Evolutionary conservation across 1,284 basidiomycete species (phyloP).

Genomic region (Abortiporus biennis): DNA sequence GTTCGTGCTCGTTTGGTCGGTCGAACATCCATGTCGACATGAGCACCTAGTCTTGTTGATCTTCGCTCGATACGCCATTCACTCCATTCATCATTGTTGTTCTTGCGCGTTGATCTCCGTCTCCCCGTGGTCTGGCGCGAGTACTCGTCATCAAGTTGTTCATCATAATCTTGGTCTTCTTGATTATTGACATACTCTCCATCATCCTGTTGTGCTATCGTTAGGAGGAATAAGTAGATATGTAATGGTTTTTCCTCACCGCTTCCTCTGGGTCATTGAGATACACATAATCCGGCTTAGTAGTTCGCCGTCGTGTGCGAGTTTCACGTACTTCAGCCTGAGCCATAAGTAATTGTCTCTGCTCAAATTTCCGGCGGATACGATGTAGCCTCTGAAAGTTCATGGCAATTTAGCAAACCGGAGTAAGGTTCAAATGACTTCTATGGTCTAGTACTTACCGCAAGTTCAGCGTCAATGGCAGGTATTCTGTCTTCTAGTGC

Average conservation of each 20-base stretch:
- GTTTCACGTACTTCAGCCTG: conserved; percentile 74
- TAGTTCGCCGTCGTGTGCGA: conserved; percentile 62
- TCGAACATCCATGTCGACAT: conserved; percentile 42
- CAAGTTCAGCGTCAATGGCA: conserved; percentile 58
- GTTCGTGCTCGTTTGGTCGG: conserved; percentile 64
- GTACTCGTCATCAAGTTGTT: conserved; percentile 47
- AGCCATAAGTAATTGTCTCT: conserved; percentile 54
- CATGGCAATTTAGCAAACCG: conserved; percentile 3
- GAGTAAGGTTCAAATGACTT: background rate
- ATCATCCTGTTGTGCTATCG: conserved; percentile 39
- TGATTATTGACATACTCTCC: conserved; percentile 59
- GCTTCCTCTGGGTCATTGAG: conserved; percentile 58
- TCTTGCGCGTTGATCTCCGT: conserved; percentile 60
- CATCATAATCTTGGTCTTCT: conserved; percentile 58
- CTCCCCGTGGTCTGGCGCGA: conserved; percentile 37
- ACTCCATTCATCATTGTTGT: conserved; percentile 40
- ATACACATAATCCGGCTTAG: conserved; percentile 74
- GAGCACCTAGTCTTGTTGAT: conserved; percentile 57
- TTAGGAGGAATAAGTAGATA: background rate
- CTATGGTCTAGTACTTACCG: no score
- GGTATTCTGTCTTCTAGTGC: conserved; percentile 57
- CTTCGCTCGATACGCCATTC: conserved; percentile 72
- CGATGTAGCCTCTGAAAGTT: conserved; percentile 62
- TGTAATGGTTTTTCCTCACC: conserved; percentile 31
- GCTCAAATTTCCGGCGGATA: conserved; percentile 61